Evolutionary conservation across 2,329 filamentous ascomycete genomes (phyloP), one percentile per base, ranked within the genome.

Genomic region (Capronia epimyces): DNA sequence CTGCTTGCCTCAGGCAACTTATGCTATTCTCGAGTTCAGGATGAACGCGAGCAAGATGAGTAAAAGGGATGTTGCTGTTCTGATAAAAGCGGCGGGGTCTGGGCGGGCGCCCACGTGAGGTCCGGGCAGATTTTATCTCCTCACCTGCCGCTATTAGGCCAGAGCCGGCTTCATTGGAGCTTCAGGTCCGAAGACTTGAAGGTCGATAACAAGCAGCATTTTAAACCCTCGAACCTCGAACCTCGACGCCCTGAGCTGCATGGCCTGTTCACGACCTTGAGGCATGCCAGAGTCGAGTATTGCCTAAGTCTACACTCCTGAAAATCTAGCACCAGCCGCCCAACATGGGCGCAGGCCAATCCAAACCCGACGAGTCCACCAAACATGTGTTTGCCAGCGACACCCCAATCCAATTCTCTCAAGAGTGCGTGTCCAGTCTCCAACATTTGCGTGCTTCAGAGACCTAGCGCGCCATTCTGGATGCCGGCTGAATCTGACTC

Each of bases 351-450:
- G 75, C 76, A 64, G 78, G 78, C 61, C 75, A 75, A 69, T 84
- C 81, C 46, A 83, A 82, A 70, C 76, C 77, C 61, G 73, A 77
- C 57, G 70, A 69, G 57, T 68, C 73, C 63, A 70, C 67, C 52
- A 78, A 80, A 69, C 80, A 83, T 70, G 71, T 82, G 65, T 84
- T 84, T 68, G 73, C 76, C 45, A 74, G 80, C 80, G 83, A 71
- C 55, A 76, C 69, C 34, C 41, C 50, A 3, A 46, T 49, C 52
- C 55, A 56, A 37, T 54, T 57, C 46, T 57, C 63, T 62, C 51
- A 66, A 60, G 60, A 70, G 66, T 57, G 55, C 65, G 65, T 68
- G 60, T 25, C 15, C 20, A 16, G 13, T 12, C 20, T 8, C 1
- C 21, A 12, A n/a, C n/a, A 34, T 53, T 15, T 63, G 18, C 25